A percentile compares a stretch with the other conserved stretches of the same genome.
phyloP scores from a whole-genome alignment of 371 early-diverging fungal species.

The Furculomyces boomerangus region DNA sequence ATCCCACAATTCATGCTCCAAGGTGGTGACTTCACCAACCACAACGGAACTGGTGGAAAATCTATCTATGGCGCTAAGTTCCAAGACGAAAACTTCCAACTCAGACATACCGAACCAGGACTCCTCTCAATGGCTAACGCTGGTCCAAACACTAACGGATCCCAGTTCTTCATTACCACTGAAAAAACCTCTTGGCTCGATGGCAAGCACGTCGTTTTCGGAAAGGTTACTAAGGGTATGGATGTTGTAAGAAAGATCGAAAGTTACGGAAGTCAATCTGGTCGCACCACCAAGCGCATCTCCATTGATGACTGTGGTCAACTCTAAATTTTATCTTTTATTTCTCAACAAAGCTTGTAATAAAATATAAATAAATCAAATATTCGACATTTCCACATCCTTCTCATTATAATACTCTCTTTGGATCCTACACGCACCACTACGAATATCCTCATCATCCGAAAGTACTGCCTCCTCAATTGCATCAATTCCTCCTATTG shows the following conservation, averaged over 20 bases:
- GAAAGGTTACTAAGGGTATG: conserved; percentile 56
- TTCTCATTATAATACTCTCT: background rate
- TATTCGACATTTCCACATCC: background rate
- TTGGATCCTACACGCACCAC: background rate
- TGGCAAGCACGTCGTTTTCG: conserved; percentile 99
- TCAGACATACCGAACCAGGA: conserved; percentile 83
- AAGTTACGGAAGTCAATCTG: conserved; percentile 41
- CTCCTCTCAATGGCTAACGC: conserved; percentile 98
- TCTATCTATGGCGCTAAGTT: conserved; percentile 95
- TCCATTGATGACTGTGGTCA: conserved; percentile 69
- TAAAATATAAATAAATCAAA: background rate
- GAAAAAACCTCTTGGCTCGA: conserved; percentile 80
- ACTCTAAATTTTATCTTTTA: conserved; percentile 5
- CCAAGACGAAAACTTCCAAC: conserved; percentile 87
- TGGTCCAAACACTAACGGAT: conserved; percentile 91
- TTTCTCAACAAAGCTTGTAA: background rate
- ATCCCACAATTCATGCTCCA: conserved; percentile 98
- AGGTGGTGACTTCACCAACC: conserved; percentile 93
- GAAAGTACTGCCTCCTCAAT: background rate
- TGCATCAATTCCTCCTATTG: background rate
- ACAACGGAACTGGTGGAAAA: conserved; percentile 91
- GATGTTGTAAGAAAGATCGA: conserved; percentile 72
- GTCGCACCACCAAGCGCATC: conserved; percentile 41
- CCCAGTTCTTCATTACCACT: conserved; percentile 97
- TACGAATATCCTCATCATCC: background rate